Base-by-base conservation (phyloP, 306 rosid genomes). In the Prunus armeniaca region DNA sequence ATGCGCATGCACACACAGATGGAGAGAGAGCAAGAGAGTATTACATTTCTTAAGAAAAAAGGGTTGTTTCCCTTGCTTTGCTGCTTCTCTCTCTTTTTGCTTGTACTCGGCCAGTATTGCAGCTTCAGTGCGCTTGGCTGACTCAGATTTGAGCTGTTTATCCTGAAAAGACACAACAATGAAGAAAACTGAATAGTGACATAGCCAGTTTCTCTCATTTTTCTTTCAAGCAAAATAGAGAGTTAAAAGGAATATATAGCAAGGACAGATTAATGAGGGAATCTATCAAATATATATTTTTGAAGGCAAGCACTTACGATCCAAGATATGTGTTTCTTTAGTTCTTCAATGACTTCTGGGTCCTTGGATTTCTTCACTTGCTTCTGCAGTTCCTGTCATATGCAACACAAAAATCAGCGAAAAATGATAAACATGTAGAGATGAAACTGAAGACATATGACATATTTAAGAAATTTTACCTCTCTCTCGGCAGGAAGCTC, bases 11-110 rank as follows among this genome's bases (percentile, higher is more conserved):
- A n/a, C 14, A 27, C 38, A 69, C 14, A 22, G 28, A 69, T 18
- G 65, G 62, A 55, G 9, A 71, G 65, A 25, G 24, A 41, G 67
- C 10, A 50, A 22, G 43, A 69, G 71, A 69, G 72, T 8, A 13
- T 66, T 84, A 92, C 97, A 90, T 76, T 92, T 88, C 82, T 91
- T 92, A 52, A 92, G 84, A 89, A 88, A 95, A 78, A 87, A 95
- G 28, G 97, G 98, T 22, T 83, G 90, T 81, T 95, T 94, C 67
- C 97, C 97, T 75, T 84, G 87, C 83, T 92, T 92, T 47, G 91
- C 81, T 49, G 97, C 93, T 87, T 86, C 95, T 58, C 76, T 86
- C 86, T 92, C 96, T 80, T 84, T 90, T 86, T 86, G 92, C 87
- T 90, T 95, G 87, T 92, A 97, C 61, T 82, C 80, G 14, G 91